These are phyloP conservation scores for Metschnikowia sp. DNA, from an alignment of 805 yeast genomes.

Conservation along the genomic window DNA sequence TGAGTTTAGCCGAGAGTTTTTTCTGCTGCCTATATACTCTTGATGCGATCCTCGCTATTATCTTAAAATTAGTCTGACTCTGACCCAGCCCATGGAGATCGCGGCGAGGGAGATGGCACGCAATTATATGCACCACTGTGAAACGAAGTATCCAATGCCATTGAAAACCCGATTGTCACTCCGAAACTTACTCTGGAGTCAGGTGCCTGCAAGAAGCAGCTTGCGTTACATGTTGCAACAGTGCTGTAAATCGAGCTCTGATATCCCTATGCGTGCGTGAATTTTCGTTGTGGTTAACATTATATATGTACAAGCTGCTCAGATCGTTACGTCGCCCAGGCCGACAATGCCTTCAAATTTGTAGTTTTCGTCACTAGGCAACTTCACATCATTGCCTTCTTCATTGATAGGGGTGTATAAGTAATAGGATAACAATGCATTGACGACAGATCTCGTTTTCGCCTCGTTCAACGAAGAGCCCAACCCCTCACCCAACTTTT, in stretches of 20 bases:
- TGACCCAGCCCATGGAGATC: background rate
- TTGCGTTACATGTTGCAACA: background rate
- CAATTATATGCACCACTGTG: slow-evolving; percentile 2
- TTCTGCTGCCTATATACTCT: background rate
- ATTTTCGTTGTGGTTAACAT: slow-evolving; percentile 10
- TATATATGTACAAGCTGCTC: slow-evolving; percentile 19
- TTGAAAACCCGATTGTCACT: too few relatives aligned
- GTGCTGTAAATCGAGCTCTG: background rate
- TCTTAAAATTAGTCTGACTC: slow-evolving; percentile 9
- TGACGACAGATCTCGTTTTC: slow-evolving; percentile 85
- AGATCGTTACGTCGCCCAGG: slow-evolving; percentile 43
- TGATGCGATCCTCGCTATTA: slow-evolving; percentile 8
- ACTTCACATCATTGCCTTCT: slow-evolving; percentile 38
- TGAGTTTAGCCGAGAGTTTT: background rate
- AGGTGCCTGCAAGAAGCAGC: too few relatives aligned
- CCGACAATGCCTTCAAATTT: slow-evolving; percentile 41
- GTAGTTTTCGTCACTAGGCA: slow-evolving; percentile 58
- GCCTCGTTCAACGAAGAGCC: slow-evolving; percentile 91
- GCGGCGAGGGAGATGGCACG: too few relatives aligned
- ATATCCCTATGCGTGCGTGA: slow-evolving; percentile 3
- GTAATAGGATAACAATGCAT: slow-evolving; percentile 88
- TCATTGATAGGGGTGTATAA: slow-evolving; percentile 74
- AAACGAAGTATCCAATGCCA: background rate
- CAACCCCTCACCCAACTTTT: slow-evolving; percentile 88
- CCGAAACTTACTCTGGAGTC: too few relatives aligned